These are phyloP conservation scores for Paramarasmius palmivorus DNA, from an alignment of 1,284 basidiomycete genomes.

Conservation along the genomic window DNA sequence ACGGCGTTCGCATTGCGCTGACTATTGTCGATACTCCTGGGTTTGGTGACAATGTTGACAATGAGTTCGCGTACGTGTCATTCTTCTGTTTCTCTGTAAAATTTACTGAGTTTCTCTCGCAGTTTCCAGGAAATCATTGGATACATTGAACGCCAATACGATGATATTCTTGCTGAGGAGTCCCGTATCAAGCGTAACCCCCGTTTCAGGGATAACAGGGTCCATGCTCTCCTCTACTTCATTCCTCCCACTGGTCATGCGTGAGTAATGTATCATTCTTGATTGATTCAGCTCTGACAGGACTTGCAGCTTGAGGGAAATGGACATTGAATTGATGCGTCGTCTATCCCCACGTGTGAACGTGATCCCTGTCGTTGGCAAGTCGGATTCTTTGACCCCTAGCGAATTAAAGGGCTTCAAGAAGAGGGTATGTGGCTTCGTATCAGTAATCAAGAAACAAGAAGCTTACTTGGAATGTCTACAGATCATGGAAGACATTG, in stretches of 20 bases:
- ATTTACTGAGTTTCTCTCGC: background rate
- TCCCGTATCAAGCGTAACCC: slow-evolving; percentile 99
- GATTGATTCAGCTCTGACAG: background rate
- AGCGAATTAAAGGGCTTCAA: slow-evolving; percentile 93
- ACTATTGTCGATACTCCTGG: slow-evolving; percentile 99
- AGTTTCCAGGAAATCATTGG: slow-evolving; percentile 97
- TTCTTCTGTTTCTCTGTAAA: slow-evolving; percentile 3
- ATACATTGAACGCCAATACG: slow-evolving; percentile 98
- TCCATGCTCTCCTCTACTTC: slow-evolving; percentile 97
- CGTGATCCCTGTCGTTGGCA: slow-evolving; percentile 98
- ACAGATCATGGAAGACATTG: slow-evolving; percentile 99
- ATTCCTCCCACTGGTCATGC: slow-evolving; percentile 80
- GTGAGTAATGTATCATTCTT: slow-evolving; percentile 37
- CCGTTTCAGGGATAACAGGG: slow-evolving; percentile 96
- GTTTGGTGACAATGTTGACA: slow-evolving; percentile 99
- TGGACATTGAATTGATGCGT: slow-evolving; percentile 99
- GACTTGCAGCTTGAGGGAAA: slow-evolving; percentile 80
- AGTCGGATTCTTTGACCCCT: slow-evolving; percentile 94
- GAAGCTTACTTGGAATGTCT: slow-evolving; percentile 6
- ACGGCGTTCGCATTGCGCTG: slow-evolving; percentile 95
- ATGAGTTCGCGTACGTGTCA: slow-evolving; percentile 88
- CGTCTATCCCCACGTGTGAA: slow-evolving; percentile 96
- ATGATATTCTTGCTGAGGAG: slow-evolving; percentile 98
- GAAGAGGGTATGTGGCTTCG: slow-evolving; percentile 71
- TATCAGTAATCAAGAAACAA: background rate